These are phyloP conservation scores for Aspergillus egyptiacus DNA, from an alignment of 495 filamentous ascomycete species.

Conservation along the genomic window DNA sequence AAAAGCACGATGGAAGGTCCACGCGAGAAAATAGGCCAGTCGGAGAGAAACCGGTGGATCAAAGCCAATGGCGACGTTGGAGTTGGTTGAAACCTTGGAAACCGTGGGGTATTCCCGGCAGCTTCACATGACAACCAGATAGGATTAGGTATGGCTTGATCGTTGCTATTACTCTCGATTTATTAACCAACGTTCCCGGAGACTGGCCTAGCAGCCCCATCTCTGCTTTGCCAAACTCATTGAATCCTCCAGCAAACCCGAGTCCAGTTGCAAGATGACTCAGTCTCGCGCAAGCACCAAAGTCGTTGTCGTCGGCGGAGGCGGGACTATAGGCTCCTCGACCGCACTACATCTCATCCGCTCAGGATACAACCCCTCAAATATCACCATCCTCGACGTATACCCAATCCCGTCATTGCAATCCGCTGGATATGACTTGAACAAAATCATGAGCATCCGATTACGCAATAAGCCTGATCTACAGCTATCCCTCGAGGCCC, in stretches of 20 bases:
- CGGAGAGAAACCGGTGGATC: neutral
- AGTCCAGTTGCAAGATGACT: no score
- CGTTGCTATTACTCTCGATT: no score
- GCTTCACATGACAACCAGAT: no score
- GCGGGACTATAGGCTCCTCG: slow-evolving; percentile 3
- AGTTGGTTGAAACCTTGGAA: no score
- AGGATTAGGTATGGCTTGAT: no score
- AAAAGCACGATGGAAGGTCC: slow-evolving; percentile 10
- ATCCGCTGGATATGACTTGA: neutral
- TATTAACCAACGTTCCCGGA: no score
- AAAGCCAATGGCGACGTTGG: neutral
- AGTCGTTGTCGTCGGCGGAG: slow-evolving; percentile 2
- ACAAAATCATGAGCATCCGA: slow-evolving; percentile 8
- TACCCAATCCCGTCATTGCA: slow-evolving; percentile 1
- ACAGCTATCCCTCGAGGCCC: neutral
- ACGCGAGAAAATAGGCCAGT: slow-evolving; percentile 1
- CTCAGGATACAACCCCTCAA: slow-evolving; percentile 1
- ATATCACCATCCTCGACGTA: slow-evolving; percentile 1
- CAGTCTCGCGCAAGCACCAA: neutral
- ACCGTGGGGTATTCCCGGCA: no score
- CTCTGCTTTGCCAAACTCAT: no score
- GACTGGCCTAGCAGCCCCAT: no score
- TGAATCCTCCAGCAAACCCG: no score
- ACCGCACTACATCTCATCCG: slow-evolving; percentile 3
- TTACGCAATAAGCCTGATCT: slow-evolving; percentile 1